Conservation (phyloP, 1,284 basidiomycete genomes). For the Puccinia horiana region DNA sequence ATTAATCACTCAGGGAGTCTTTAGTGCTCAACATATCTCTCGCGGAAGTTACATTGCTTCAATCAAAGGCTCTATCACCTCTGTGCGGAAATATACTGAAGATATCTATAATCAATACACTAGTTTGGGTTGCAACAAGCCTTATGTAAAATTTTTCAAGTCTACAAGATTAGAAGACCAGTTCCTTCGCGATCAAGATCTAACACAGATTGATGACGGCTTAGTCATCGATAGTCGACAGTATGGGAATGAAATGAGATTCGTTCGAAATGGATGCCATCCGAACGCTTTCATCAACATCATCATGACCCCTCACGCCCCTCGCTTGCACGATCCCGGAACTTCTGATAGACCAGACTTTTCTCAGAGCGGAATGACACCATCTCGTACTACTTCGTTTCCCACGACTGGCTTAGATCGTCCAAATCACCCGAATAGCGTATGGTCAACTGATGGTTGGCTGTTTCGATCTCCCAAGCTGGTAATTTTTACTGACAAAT, state of each 20-base stretch:
- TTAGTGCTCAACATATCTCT: slow-evolving; percentile 58
- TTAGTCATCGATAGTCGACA: slow-evolving; percentile 78
- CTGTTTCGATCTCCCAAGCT: slow-evolving; percentile 22
- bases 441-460: background rate
- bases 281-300: slow-evolving; percentile 86
- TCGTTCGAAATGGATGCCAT: slow-evolving; percentile 78
- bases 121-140: slow-evolving; percentile 63
- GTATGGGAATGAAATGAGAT: slow-evolving; percentile 75
- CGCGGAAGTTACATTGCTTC: slow-evolving; percentile 59
- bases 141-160: slow-evolving; percentile 76
- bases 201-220: slow-evolving; percentile 65
- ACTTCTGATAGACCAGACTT: background rate
- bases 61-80: slow-evolving; percentile 58
- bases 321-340: background rate
- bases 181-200: background rate
- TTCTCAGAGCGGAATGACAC: background rate
- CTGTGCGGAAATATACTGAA: slow-evolving; percentile 57
- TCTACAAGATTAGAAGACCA: slow-evolving; percentile 14
- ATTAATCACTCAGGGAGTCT: slow-evolving; percentile 60
- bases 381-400: slow-evolving; percentile 3
- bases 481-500: slow-evolving; percentile 6
- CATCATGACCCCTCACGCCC: slow-evolving; percentile 58
- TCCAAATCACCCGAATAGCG: slow-evolving; percentile 33
- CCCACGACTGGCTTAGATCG: background rate
- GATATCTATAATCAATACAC: slow-evolving; percentile 65